Conservation (phyloP, 73 alveolate species). For the Urostyla sp. region DNA sequence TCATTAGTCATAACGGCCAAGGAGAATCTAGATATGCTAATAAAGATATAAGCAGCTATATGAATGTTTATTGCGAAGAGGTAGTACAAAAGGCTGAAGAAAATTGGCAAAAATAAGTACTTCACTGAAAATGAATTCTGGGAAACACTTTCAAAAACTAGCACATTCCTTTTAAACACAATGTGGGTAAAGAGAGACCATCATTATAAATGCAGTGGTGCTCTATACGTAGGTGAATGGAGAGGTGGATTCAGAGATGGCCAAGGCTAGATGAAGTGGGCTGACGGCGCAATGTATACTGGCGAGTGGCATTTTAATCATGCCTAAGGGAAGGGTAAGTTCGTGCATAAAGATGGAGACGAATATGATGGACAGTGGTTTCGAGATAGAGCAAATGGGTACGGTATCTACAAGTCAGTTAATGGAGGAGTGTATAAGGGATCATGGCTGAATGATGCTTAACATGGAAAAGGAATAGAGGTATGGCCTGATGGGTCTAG, state of each 20-base stretch:
- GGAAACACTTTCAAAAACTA: constrained; percentile 41
- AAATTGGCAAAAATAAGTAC: constrained; percentile 32
- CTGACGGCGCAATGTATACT: constrained; percentile 89
- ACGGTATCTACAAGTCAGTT: constrained; percentile 80
- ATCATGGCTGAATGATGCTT: constrained; percentile 76
- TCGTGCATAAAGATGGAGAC: constrained; percentile 80
- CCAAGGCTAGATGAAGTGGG: constrained; percentile 90
- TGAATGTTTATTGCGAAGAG: not conserved
- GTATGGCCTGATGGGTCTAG: constrained; percentile 79
- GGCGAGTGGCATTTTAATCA: constrained; percentile 85
- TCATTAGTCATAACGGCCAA: too few species aligned
- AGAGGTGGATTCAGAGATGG: constrained; percentile 87
- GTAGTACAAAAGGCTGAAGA: not conserved
- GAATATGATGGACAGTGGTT: constrained; percentile 84
- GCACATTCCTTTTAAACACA: not conserved
- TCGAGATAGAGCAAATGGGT: constrained; percentile 88
- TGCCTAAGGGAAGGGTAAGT: constrained; percentile 91
- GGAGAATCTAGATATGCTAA: not conserved
- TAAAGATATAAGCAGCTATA: not conserved
- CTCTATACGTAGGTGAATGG: constrained; percentile 86
- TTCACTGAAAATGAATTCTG: constrained; percentile 54
- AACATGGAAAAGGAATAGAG: constrained; percentile 83
- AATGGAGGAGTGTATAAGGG: constrained; percentile 91
- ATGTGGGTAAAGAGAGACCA: constrained; percentile 52
- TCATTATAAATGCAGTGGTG: constrained; percentile 71